phyloP scores from a whole-genome alignment of 352 stramenopile genomes.

The Saprolegnia parasitica region DNA sequence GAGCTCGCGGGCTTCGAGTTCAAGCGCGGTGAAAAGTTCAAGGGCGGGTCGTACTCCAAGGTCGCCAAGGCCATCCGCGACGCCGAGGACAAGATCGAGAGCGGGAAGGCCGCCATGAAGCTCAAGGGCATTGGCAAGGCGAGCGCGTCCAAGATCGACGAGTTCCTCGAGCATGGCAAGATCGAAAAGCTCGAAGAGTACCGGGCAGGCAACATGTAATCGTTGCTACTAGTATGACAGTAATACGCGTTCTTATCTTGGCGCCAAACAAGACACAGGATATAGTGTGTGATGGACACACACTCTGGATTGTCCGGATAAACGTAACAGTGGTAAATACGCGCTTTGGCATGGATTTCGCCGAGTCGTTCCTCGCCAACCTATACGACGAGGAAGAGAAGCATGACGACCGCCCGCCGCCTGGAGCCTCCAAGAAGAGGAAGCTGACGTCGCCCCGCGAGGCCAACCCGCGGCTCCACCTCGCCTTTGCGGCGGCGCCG shows the following conservation, averaged over 20 bases:
- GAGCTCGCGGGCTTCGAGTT: slow-evolving; percentile 86
- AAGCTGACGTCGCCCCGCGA: background rate
- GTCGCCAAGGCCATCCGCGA: slow-evolving; percentile 81
- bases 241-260: background rate
- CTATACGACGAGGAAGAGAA: slow-evolving; percentile 23
- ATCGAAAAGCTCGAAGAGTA: slow-evolving; percentile 78
- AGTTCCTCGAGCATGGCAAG: slow-evolving; percentile 79
- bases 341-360: slow-evolving; percentile 18
- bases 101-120: slow-evolving; percentile 75
- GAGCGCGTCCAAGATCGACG: slow-evolving; percentile 74
- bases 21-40: slow-evolving; percentile 83
- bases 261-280: background rate
- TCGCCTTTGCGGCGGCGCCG: background rate
- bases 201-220: slow-evolving; percentile 57
- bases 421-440: background rate
- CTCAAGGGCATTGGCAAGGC: slow-evolving; percentile 83
- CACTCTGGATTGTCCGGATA: background rate
- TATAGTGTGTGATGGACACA: background rate
- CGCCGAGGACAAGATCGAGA: slow-evolving; percentile 50
- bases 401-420: no score
- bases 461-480: background rate
- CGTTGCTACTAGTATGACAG: background rate
- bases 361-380: slow-evolving; percentile 26
- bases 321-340: background rate
- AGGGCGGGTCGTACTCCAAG: slow-evolving; percentile 83